Base-by-base conservation (phyloP, 257 asterid genomes). In the Jacaranda mimosifolia region DNA sequence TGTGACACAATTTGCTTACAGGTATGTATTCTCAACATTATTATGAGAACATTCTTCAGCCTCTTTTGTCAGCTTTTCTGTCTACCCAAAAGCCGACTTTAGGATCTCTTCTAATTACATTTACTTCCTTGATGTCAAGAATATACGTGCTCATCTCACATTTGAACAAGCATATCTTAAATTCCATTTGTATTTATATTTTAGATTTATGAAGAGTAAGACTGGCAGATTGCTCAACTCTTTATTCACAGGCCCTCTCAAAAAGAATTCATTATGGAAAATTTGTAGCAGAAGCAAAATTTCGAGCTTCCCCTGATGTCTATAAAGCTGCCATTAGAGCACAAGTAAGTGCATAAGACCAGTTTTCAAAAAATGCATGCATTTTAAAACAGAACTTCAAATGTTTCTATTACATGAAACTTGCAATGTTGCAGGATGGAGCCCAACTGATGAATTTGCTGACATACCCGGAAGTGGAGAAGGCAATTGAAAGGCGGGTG, bases 241-340 rank as follows among this genome's bases (percentile, higher is more conserved):
- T 57, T 18, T 38, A 18, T 14, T 63, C 49, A 65, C 87, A 92
- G 98, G 83, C 82, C 52, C 72, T 94, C 76, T 92, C 98, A 51
- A 92, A 94, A 86, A 87, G 98, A 85, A 94, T 91, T 58, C 97
- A 91, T 75, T 93, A 91, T 1, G 98, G 98, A 60, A 95, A 93
- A 86, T 89, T 95, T 75, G 98, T 95, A 26, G 99, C 99, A 9
- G 99, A 95, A 84, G 98, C 98, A 9, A 95, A 95, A 76, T 95
- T 87, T 71, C 89, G 80, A 73, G 92, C 87, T 49, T 82, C 94
- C 11, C 96, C 97, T 12, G 97, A 87, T 59, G 84, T 85, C 74
- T 93, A 91, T 36, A 60, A 77, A 52, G 82, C 91, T 69, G 97
- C 96, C 68, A 95, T 95, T 35, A 68, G 7, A 83, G 91, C 92